Evolutionary conservation across 2,329 filamentous ascomycete species (phyloP).

Genomic region (Lizonia empirigonia): DNA sequence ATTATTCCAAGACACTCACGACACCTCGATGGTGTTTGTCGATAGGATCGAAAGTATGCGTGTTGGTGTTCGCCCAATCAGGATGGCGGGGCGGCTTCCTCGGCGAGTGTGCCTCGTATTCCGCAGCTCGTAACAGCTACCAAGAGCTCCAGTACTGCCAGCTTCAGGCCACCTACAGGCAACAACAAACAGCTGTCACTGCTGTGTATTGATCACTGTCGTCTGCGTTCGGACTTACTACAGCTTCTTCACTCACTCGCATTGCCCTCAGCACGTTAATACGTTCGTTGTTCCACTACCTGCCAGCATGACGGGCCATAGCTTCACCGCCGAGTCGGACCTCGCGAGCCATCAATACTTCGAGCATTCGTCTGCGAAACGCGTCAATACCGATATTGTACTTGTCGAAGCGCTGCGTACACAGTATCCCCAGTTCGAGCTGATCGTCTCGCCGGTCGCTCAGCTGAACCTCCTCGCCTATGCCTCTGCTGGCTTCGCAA

Average conservation of each 20-base stretch:
- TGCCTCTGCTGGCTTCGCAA: slow-evolving; percentile 51
- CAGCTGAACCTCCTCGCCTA: slow-evolving; percentile 50
- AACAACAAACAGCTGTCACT: slow-evolving; percentile 5
- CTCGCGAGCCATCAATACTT: slow-evolving; percentile 49
- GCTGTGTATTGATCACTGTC: not conserved
- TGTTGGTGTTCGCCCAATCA: slow-evolving; percentile 2
- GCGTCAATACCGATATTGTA: slow-evolving; percentile 52
- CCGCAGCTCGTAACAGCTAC: slow-evolving; percentile 14
- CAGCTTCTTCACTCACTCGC: not conserved
- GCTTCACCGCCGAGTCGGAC: slow-evolving; percentile 39
- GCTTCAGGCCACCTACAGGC: slow-evolving; percentile 15
- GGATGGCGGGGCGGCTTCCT: slow-evolving; percentile 10
- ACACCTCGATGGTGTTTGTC: not conserved
- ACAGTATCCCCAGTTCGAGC: slow-evolving; percentile 54
- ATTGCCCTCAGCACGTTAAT: not conserved
- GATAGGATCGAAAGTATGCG: not conserved
- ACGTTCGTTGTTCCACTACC: not conserved
- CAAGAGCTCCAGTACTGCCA: slow-evolving; percentile 12
- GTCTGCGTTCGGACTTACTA: not conserved
- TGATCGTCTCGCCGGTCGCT: slow-evolving; percentile 47
- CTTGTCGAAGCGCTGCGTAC: slow-evolving; percentile 52
- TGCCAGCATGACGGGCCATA: slow-evolving; percentile 35
- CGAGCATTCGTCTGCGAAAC: slow-evolving; percentile 51
- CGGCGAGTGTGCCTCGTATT: slow-evolving; percentile 12
- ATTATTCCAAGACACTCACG: not conserved